Base-by-base conservation (phyloP, 2,329 filamentous ascomycete genomes). In the Onygenales sp. region DNA sequence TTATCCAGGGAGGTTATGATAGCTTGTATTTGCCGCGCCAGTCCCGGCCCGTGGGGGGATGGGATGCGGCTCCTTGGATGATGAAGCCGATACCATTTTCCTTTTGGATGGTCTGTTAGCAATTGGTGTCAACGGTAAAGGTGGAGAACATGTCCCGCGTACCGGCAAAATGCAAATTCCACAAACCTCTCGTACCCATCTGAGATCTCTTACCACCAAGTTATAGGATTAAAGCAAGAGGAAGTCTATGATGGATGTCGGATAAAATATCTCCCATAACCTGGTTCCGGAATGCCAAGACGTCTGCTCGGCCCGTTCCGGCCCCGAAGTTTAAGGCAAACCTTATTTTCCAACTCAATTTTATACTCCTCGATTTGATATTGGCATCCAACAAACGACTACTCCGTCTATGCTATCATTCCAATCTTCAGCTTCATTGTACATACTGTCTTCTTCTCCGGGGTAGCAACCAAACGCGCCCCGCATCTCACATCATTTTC, bases 71-170 rank as follows among this genome's bases (percentile, higher is more conserved):
- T 53, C 42, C 44, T 52, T 34, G n/a, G 17, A 21, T 51, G 51
- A 46, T 50, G 59, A 6, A 39, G 57, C 8, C 61, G 58, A 57
- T 59, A 63, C 58, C 62, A 63, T 58, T 60, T 60, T 13, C 54
- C 61, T 62, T 33, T 45, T 46, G 21, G 14, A 55, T 56, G 9
- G 36, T 44, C 13, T 48, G 70, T 52, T 61, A 56, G 54, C 65
- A 39, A 53, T 48, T 31, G 43, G 46, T 27, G 21, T 27, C 21
- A 27, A 27, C 39, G 46, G 44, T 42, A 32, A 47, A 46, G 34
- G 37, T 17, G 1, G 34, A 57, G 45, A 52, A 44, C 11, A 46
- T 33, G 17, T 13, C 31, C 39, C 34, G 21, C 33, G 27, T 51
- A 57, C 51, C 53, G 43, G 14, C 51, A 52, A 21, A 49, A 52